Conservation (phyloP, 441 rosid genomes). For the Populus hybrid region DNA sequence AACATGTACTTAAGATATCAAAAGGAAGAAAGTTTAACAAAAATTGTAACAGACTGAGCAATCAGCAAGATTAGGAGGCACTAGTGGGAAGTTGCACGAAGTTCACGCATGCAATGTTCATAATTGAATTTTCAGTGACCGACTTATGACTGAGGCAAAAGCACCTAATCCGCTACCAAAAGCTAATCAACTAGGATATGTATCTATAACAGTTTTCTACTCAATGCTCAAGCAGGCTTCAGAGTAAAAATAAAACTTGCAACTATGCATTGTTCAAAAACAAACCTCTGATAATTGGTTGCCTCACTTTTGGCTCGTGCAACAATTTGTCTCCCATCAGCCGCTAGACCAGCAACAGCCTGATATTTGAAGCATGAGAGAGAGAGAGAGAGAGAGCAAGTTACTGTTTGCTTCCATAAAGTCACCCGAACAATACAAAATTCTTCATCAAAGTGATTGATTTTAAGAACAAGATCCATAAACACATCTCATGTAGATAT, state of each 20-base stretch:
- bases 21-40: background rate
- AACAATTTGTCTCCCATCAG: constrained; percentile 98
- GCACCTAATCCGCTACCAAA: background rate
- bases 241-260: background rate
- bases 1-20: background rate
- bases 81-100: no score
- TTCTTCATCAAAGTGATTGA: background rate
- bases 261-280: background rate
- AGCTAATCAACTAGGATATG: background rate
- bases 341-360: constrained; percentile 99
- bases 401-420: background rate
- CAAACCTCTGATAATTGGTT: constrained; percentile 63
- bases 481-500: background rate
- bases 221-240: background rate
- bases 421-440: background rate
- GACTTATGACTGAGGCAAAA: no score
- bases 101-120: no score
- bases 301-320: no score
- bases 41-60: background rate
- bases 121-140: no score
- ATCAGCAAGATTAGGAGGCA: background rate
- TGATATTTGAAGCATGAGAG: constrained; percentile 19
- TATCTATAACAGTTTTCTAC: background rate
- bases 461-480: background rate
- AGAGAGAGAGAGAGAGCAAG: background rate